phyloP scores from a whole-genome alignment of 345 rosid species.

The Hypericum perforatum region DNA sequence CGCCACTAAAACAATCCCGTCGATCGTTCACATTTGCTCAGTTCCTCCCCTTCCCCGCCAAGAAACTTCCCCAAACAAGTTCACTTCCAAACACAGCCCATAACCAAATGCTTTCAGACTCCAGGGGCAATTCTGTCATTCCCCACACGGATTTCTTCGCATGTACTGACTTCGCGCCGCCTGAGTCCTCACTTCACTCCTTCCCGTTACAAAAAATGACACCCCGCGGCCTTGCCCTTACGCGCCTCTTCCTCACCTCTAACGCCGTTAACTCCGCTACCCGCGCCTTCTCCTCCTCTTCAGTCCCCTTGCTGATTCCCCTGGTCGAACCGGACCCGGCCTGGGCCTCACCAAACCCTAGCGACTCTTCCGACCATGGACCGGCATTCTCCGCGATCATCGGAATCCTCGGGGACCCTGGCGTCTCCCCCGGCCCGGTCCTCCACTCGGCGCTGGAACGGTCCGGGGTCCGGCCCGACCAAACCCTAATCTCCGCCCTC shows the following conservation, averaged over 20 bases:
- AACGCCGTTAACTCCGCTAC: neutral
- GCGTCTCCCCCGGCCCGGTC: conserved; percentile 22
- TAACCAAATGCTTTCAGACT: no score
- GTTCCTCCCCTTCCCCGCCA: no score
- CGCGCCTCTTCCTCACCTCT: neutral
- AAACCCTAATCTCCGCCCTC: conserved; percentile 33
- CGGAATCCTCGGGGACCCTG: conserved; percentile 38
- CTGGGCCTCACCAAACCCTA: conserved; percentile 10
- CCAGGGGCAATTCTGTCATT: no score
- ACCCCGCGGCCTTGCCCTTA: neutral
- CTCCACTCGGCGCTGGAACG: conserved; percentile 46
- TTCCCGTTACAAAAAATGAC: no score
- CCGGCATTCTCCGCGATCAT: conserved; percentile 32
- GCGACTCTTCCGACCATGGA: conserved; percentile 5
- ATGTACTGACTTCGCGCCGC: no score
- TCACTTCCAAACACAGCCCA: no score
- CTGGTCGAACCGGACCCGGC: conserved; percentile 16
- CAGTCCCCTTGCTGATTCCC: conserved; percentile 10
- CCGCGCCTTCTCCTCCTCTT: conserved; percentile 4
- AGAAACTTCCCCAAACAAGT: no score
- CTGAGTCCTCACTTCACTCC: no score
- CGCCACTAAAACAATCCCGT: no score
- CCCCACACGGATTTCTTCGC: no score
- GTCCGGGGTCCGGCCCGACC: conserved; percentile 44
- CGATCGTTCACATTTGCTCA: no score